Conservation (phyloP, 139 green algal species). For the Chlorella vulgaris region DNA sequence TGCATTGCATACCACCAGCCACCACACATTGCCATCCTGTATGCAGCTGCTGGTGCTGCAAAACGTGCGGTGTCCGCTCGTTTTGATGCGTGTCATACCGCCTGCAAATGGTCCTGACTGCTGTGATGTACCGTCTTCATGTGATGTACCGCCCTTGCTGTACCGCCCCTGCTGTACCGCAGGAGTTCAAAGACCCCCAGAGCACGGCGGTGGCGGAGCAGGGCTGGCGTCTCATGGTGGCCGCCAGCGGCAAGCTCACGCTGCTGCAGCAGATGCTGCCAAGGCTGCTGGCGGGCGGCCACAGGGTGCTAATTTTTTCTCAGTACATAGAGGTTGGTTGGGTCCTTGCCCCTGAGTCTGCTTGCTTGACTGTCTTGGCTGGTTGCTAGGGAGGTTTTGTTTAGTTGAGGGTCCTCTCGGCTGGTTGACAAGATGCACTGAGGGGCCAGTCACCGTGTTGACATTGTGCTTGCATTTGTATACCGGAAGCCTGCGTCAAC, state of each 20-base stretch:
- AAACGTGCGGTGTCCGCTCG: neutral
- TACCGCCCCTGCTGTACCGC: neutral
- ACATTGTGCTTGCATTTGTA: too few species aligned
- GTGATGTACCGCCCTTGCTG: neutral
- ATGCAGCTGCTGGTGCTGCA: neutral
- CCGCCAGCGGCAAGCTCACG: slow-evolving; percentile 66
- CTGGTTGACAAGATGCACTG: too few species aligned
- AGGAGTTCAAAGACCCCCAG: slow-evolving; percentile 27
- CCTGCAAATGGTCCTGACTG: neutral
- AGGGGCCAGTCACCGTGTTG: too few species aligned
- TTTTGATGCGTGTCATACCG: neutral
- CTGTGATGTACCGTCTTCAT: neutral
- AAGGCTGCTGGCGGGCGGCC: slow-evolving; percentile 65
- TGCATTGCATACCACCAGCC: neutral
- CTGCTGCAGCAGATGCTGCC: slow-evolving; percentile 81
- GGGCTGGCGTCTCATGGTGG: slow-evolving; percentile 33
- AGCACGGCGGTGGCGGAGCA: neutral
- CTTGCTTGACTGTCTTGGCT: neutral
- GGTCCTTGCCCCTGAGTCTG: neutral
- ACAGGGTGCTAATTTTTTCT: slow-evolving; percentile 85
- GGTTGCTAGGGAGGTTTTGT: too few species aligned
- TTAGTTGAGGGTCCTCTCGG: too few species aligned
- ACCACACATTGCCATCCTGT: neutral
- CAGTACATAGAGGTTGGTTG: slow-evolving; percentile 55
- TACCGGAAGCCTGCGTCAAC: too few species aligned